Percentiles rank a stretch among this genome's conserved stretches.
Evolutionary conservation across 2,329 filamentous ascomycete genomes (phyloP).

Genomic region (Trematosphaeria pertusa): DNA sequence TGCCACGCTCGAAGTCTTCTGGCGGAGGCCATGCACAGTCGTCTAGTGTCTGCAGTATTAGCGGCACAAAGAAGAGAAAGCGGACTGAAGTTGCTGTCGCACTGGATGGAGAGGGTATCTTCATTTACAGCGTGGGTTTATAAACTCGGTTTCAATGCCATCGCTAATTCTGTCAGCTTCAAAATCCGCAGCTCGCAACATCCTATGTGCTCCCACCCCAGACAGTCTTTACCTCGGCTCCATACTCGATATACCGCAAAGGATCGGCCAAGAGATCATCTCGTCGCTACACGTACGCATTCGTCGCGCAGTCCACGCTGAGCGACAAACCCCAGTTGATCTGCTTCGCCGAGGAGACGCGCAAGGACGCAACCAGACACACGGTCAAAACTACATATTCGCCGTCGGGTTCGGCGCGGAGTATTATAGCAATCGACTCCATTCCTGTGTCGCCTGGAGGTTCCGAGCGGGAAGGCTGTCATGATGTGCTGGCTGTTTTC

Average conservation of each 20-base stretch:
- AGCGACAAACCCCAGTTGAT: conserved; percentile 59
- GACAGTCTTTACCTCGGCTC: conserved; percentile 62
- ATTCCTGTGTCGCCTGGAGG: conserved; percentile 33
- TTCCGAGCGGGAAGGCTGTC: conserved; percentile 24
- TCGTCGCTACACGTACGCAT: conserved; percentile 64
- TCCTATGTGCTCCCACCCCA: conserved; percentile 69
- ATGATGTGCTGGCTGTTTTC: conserved; percentile 64
- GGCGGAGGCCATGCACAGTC: conserved; percentile 50
- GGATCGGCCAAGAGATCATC: conserved; percentile 50
- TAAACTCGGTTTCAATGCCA: conserved; percentile 6
- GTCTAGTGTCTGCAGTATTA: conserved; percentile 60
- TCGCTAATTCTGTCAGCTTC: conserved; percentile 50
- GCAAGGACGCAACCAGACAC: conserved; percentile 39
- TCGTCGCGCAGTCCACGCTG: conserved; percentile 54
- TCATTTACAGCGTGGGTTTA: conserved; percentile 65
- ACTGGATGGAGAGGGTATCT: conserved; percentile 67
- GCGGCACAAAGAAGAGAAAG: conserved; percentile 65
- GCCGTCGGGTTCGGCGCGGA: conserved; percentile 29
- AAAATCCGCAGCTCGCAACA: conserved; percentile 65
- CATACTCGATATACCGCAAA: conserved; percentile 65
- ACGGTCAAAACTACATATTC: conserved; percentile 43
- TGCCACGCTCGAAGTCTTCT: conserved; percentile 52
- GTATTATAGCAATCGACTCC: conserved; percentile 39
- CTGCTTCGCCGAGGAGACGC: conserved; percentile 60
- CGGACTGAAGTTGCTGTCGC: conserved; percentile 66